A percentile compares a stretch with the other conserved stretches of the same genome.
Evolutionary conservation across 78 protist species (phyloP).

Genomic region (Cavenderia fasciculata): DNA sequence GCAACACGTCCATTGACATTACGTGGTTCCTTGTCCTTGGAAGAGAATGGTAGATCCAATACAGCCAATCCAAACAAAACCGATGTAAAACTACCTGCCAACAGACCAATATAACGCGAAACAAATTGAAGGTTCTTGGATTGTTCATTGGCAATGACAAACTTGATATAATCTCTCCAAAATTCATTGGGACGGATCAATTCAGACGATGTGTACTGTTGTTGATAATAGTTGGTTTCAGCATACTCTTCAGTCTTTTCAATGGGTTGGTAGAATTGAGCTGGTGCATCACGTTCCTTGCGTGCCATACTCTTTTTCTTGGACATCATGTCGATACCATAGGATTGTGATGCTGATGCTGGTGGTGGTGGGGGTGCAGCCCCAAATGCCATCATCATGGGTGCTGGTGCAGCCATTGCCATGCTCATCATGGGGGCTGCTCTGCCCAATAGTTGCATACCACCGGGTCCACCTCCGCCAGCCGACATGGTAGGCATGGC

Average conservation of each 20-base stretch:
- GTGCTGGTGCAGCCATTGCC: not conserved
- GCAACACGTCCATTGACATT: constrained; percentile 19
- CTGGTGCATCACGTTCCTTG: not conserved
- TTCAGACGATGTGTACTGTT: not conserved
- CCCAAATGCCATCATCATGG: not conserved
- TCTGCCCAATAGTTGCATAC: not conserved
- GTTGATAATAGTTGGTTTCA: constrained; percentile 68
- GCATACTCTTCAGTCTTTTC: constrained; percentile 71
- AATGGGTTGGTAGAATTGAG: constrained; percentile 20
- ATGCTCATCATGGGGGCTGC: not conserved
- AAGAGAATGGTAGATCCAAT: constrained; percentile 59
- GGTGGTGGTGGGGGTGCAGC: not conserved
- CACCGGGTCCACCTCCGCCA: not conserved
- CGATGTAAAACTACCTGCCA: not conserved
- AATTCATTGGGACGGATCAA: constrained; percentile 15
- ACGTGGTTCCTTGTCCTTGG: constrained; percentile 28
- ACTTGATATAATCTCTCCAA: constrained; percentile 51
- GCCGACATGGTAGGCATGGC: not conserved
- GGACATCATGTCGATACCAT: no score
- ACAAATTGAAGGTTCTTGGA: constrained; percentile 1
- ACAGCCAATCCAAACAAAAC: constrained; percentile 39
- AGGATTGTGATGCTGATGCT: not conserved
- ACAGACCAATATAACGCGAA: constrained; percentile 31
- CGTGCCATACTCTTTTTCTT: not conserved
- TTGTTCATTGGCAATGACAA: not conserved